These are phyloP conservation scores for Mycena chlorophos DNA, from an alignment of 768 basidiomycete species.

Conservation along the genomic window DNA sequence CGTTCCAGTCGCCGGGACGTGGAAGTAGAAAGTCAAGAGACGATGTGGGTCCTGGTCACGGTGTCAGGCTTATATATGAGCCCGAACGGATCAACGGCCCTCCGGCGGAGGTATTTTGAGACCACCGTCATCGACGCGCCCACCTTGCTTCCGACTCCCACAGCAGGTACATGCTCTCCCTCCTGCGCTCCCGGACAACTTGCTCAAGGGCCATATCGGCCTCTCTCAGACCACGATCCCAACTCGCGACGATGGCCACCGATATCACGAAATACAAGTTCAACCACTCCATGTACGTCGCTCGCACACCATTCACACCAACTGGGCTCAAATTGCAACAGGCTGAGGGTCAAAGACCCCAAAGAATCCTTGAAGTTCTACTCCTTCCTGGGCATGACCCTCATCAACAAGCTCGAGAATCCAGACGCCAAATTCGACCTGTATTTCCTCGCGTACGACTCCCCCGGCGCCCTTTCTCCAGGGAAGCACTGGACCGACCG, in stretches of 20 bases:
- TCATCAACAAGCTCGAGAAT: conserved; percentile 36
- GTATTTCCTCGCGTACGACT: conserved; percentile 80
- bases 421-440: conserved; percentile 63
- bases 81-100: too few species aligned
- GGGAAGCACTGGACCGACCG: conserved; percentile 57
- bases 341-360: conserved; percentile 88
- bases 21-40: background rate
- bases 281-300: conserved; percentile 18
- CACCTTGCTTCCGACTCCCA: too few species aligned
- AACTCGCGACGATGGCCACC: conserved; percentile 18
- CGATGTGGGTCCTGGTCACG: too few species aligned
- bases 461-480: conserved; percentile 50
- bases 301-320: too few species aligned
- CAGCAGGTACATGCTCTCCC: too few species aligned
- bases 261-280: conserved; percentile 19
- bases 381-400: conserved; percentile 77
- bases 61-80: too few species aligned
- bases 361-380: conserved; percentile 82
- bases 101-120: too few species aligned
- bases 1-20: background rate
- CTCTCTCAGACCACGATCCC: too few species aligned
- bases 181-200: too few species aligned
- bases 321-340: conserved; percentile 75
- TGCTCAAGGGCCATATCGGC: too few species aligned
- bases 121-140: too few species aligned